Evolutionary conservation across 1,139 yeast species (phyloP).

Genomic region (Yamadazyma trypodendri): DNA sequence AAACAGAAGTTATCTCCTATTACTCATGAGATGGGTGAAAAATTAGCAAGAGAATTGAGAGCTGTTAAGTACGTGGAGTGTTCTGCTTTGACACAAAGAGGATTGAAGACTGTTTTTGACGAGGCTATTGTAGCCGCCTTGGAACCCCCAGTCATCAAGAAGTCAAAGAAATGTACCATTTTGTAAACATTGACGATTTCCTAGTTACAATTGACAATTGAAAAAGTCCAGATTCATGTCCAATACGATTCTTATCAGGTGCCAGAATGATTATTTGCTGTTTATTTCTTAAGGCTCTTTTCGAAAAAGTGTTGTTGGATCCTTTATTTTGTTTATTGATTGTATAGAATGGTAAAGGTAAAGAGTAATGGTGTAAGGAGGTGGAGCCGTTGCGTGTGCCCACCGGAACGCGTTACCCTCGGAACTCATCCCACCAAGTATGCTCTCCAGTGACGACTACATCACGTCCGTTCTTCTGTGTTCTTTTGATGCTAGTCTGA

Average conservation of each 20-base stretch:
- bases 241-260: too few relatives aligned
- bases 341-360: constrained; percentile 10
- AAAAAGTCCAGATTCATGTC: too few relatives aligned
- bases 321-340: constrained; percentile 6
- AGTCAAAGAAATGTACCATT: constrained; percentile 80
- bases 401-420: too few relatives aligned
- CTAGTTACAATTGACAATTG: too few relatives aligned
- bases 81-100: constrained; percentile 96
- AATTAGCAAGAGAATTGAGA: constrained; percentile 86
- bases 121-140: constrained; percentile 96
- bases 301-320: constrained; percentile 3
- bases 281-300: constrained; percentile 4
- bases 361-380: too few relatives aligned
- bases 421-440: too few relatives aligned
- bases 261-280: constrained; percentile 3
- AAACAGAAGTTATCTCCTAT: constrained; percentile 90
- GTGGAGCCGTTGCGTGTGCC: too few relatives aligned
- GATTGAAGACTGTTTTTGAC: constrained; percentile 92
- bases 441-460: too few relatives aligned
- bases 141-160: constrained; percentile 85
- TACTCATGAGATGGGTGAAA: constrained; percentile 83
- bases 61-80: constrained; percentile 97
- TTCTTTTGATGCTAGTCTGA: too few relatives aligned
- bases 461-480: too few relatives aligned
- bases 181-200: constrained; percentile 32